Percentiles rank a stretch among this genome's conserved stretches.
Evolutionary conservation across 345 rosid species (phyloP).

Genomic region (Eucalyptus sp.): DNA sequence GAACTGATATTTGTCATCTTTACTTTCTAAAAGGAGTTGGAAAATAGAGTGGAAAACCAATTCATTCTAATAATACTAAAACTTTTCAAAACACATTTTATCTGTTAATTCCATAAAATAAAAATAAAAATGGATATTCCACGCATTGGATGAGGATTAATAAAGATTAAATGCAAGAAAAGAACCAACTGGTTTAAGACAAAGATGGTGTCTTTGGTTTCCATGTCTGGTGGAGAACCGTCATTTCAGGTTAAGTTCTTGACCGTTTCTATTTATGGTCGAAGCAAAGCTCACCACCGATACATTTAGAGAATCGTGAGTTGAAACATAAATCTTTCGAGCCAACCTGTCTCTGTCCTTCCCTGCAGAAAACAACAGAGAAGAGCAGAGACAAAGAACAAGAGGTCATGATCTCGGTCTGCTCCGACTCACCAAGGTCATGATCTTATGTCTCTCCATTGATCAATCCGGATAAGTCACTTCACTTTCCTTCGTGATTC

Average conservation of each 20-base stretch:
- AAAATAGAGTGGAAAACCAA: not conserved
- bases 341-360: not conserved
- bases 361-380: not conserved
- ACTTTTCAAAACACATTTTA: not conserved
- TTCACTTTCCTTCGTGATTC: not conserved
- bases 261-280: slow-evolving; percentile 7
- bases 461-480: not conserved
- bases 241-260: slow-evolving; percentile 31
- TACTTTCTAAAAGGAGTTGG: not conserved
- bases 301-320: not conserved
- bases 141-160: not conserved
- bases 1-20: not conserved
- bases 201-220: not conserved
- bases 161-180: not conserved
- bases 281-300: slow-evolving; percentile 12
- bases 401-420: slow-evolving; percentile 37
- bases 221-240: slow-evolving; percentile 11
- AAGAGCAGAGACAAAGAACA: not conserved
- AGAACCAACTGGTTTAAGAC: not conserved
- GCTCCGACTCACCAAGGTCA: slow-evolving; percentile 14
- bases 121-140: not conserved
- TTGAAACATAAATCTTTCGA: not conserved
- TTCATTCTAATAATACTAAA: not conserved
- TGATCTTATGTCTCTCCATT: slow-evolving; percentile 30
- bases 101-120: not conserved